Evolutionary conservation across 306 rosid species (phyloP), one percentile per base, ranked within the genome.

Genomic region (Carpinus fangiana): DNA sequence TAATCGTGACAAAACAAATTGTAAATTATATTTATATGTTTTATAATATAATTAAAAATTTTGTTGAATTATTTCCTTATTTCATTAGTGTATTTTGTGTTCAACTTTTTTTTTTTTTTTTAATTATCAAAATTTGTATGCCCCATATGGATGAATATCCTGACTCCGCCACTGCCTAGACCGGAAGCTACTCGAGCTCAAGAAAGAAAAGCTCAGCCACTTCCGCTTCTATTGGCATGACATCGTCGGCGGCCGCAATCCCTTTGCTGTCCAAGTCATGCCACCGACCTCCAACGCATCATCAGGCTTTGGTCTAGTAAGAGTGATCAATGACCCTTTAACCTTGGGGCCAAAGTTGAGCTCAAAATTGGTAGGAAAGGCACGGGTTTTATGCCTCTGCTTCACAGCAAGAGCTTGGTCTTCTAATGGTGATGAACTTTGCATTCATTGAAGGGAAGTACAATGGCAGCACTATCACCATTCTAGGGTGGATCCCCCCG

Each of bases 171-270:
- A n/a, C n/a, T n/a, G n/a, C n/a, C n/a, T 88, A 0, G 80, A 89
- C 75, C 85, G 72, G 6, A 78, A 85, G 55, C 4, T 59, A 10
- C 36, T 88, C 0, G 88, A 85, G 18, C 64, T 87, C 7, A 83
- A 70, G 62, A 85, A 80, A 73, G 84, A 93, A 38, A 93, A 87
- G 70, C 87, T 91, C 0, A 88, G 84, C 76, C 97, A 88, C 45
- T 71, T 93, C 8, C 85, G 69, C 13, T 21, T 93, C 18, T 93
- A 87, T 36, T 91, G 92, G 92, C 97, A 91, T 54, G 93, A 93
- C 70, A 68, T 87, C 31, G 46, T 84, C 3, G 72, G 84, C 0
- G 75, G 75, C 11, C 23, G 2, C 2, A 72, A 72, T 46, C 61
- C 61, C 61, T 2, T 45, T 14, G 51, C 61, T 0, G 41, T 88